Percentiles rank a stretch among this genome's conserved stretches.
phyloP scores from a whole-genome alignment of 495 filamentous ascomycete genomes.

The Podospora pseudoanserina region DNA sequence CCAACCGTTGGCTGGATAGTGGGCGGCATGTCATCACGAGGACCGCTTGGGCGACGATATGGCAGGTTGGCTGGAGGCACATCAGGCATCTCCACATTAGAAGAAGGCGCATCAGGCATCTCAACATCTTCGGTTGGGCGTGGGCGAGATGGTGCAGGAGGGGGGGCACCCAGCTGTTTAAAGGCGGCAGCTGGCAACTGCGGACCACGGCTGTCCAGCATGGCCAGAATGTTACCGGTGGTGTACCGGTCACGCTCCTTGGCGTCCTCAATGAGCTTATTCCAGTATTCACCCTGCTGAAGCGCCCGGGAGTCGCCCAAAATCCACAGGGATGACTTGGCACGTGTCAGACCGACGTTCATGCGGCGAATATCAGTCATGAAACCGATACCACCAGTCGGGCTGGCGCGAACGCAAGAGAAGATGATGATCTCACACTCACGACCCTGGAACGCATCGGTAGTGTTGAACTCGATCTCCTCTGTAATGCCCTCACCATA shows the following conservation, averaged over 20 bases:
- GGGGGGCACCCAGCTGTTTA: slow-evolving; percentile 8
- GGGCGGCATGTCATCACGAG: slow-evolving; percentile 21
- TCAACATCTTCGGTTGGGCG: slow-evolving; percentile 22
- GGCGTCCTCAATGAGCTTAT: slow-evolving; percentile 75
- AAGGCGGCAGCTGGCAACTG: slow-evolving; percentile 22
- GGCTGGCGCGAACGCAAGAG: slow-evolving; percentile 89
- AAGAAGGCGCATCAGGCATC: slow-evolving; percentile 25
- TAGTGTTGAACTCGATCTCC: slow-evolving; percentile 93
- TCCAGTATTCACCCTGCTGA: slow-evolving; percentile 86
- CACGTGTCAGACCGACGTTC: slow-evolving; percentile 97
- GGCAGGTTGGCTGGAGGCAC: slow-evolving; percentile 17
- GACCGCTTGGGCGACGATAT: slow-evolving; percentile 18
- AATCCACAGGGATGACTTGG: slow-evolving; percentile 93
- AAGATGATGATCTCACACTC: slow-evolving; percentile 98
- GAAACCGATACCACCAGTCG: slow-evolving; percentile 91
- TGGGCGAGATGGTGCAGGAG: not conserved
- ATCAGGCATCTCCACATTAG: slow-evolving; percentile 31
- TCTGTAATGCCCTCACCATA: slow-evolving; percentile 75
- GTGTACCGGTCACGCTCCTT: slow-evolving; percentile 71
- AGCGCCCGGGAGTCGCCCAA: slow-evolving; percentile 85
- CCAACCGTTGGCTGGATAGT: slow-evolving; percentile 24
- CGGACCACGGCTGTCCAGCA: slow-evolving; percentile 39
- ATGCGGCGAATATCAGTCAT: slow-evolving; percentile 97
- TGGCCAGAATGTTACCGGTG: slow-evolving; percentile 55
- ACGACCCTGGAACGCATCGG: slow-evolving; percentile 94